Evolutionary conservation across 108 stramenopile species (phyloP).

Genomic region (Skeletonema potamos): DNA sequence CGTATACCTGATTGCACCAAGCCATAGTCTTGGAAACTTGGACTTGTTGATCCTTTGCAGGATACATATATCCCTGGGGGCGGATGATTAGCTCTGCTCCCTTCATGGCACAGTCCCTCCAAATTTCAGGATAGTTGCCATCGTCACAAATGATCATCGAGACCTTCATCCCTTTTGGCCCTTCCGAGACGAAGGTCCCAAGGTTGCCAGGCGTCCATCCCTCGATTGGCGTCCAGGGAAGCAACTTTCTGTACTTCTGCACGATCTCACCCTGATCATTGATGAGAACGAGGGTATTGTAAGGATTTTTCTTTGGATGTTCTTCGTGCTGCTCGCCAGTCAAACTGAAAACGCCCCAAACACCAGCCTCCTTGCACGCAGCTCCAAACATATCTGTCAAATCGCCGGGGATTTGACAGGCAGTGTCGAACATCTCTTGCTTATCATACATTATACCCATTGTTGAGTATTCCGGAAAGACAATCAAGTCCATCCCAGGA

Average conservation of each 20-base stretch:
- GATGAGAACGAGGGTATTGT: constrained; percentile 79
- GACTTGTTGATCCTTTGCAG: constrained; percentile 87
- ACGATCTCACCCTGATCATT: constrained; percentile 82
- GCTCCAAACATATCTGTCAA: constrained; percentile 62
- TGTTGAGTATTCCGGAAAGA: constrained; percentile 81
- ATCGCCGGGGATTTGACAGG: constrained; percentile 69
- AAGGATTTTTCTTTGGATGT: constrained; percentile 82
- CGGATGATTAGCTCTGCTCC: constrained; percentile 80
- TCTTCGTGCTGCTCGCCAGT: constrained; percentile 84
- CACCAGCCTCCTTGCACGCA: constrained; percentile 67
- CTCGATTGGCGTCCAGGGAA: constrained; percentile 85
- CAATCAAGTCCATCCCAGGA: constrained; percentile 82
- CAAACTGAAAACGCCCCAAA: constrained; percentile 78
- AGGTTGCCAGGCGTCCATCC: constrained; percentile 67
- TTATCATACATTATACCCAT: constrained; percentile 88
- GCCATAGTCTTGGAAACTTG: constrained; percentile 84
- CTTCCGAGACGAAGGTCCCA: constrained; percentile 69
- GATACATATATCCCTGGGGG: constrained; percentile 81
- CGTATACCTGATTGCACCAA: constrained; percentile 84
- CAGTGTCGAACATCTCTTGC: constrained; percentile 85
- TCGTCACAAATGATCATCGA: constrained; percentile 85
- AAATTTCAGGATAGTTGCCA: constrained; percentile 80
- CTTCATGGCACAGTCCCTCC: constrained; percentile 78
- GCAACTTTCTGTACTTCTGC: constrained; percentile 77
- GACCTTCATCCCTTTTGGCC: constrained; percentile 84